Conservation (phyloP, 805 yeast species). For the Candida boidinii region DNA sequence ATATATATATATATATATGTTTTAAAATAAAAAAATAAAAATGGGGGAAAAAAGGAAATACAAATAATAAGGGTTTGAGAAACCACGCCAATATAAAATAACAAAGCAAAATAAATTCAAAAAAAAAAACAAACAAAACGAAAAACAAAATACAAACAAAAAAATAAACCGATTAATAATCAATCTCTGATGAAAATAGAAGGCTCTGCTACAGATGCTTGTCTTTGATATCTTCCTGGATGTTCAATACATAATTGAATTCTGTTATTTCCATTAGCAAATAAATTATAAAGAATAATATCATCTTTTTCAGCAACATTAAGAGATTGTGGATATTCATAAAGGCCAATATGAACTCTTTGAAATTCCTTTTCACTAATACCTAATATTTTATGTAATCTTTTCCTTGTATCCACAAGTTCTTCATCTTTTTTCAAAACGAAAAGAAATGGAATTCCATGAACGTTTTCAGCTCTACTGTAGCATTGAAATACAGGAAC, state of each 20-base stretch:
- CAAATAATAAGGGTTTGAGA: not conserved
- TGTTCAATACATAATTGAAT: conserved; percentile 71
- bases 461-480: conserved; percentile 55
- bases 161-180: not conserved
- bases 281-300: conserved; percentile 44
- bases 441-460: conserved; percentile 83
- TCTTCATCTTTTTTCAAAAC: conserved; percentile 61
- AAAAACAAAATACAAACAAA: not conserved
- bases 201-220: conserved; percentile 40
- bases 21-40: not conserved
- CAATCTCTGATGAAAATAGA: conserved; percentile 48
- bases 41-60: too few relatives aligned
- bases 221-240: conserved; percentile 68
- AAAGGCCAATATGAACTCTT: conserved; percentile 59
- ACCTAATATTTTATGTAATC: conserved; percentile 67
- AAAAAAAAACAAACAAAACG: not conserved
- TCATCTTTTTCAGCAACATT: conserved; percentile 46
- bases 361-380: conserved; percentile 73
- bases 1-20: not conserved
- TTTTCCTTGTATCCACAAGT: conserved; percentile 49
- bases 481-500: conserved; percentile 72
- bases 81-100: not conserved
- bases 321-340: conserved; percentile 27
- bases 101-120: not conserved
- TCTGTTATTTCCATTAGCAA: conserved; percentile 22